These are phyloP conservation scores for Backusella parvicylindrica DNA, from an alignment of 192 early-diverging fungal genomes.

Conservation along the genomic window DNA sequence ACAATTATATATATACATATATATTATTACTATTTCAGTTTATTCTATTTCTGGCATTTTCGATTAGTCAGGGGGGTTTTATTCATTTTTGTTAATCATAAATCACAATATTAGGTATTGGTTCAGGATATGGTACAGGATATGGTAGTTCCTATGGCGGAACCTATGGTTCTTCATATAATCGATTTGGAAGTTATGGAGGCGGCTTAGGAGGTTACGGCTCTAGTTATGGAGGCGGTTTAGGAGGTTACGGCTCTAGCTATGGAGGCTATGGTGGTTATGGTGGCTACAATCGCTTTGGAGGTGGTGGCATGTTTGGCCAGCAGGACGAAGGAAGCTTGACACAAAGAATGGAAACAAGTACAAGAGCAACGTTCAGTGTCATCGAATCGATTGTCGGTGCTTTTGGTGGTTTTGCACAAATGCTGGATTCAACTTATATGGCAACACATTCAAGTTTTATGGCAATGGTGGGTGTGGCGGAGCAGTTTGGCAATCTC, in stretches of 20 bases:
- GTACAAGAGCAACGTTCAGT: conserved; percentile 88
- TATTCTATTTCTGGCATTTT: background rate
- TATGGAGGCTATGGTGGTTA: conserved; percentile 48
- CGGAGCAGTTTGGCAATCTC: conserved; percentile 93
- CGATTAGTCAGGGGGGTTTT: background rate
- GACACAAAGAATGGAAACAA: conserved; percentile 82
- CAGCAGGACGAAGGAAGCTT: conserved; percentile 59
- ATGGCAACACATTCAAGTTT: conserved; percentile 94
- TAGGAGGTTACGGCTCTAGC: conserved; percentile 50
- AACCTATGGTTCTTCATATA: conserved; percentile 32
- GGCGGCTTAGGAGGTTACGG: conserved; percentile 32
- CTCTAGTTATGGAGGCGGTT: conserved; percentile 33
- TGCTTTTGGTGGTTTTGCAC: conserved; percentile 95
- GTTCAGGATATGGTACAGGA: conserved; percentile 39
- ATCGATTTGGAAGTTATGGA: conserved; percentile 37
- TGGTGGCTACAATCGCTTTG: conserved; percentile 24
- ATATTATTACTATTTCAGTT: background rate
- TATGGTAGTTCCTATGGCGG: conserved; percentile 39
- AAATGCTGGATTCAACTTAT: conserved; percentile 98
- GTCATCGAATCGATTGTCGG: conserved; percentile 90
- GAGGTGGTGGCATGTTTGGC: conserved; percentile 31
- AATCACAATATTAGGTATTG: conserved; percentile 12
- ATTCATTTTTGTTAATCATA: background rate
- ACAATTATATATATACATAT: no score
- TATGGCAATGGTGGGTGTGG: conserved; percentile 97